A percentile compares a stretch with the other conserved stretches of the same genome.
These are phyloP conservation scores for Agarophyton chilense DNA, from an alignment of 23 red algal genomes.

Conservation along the genomic window DNA sequence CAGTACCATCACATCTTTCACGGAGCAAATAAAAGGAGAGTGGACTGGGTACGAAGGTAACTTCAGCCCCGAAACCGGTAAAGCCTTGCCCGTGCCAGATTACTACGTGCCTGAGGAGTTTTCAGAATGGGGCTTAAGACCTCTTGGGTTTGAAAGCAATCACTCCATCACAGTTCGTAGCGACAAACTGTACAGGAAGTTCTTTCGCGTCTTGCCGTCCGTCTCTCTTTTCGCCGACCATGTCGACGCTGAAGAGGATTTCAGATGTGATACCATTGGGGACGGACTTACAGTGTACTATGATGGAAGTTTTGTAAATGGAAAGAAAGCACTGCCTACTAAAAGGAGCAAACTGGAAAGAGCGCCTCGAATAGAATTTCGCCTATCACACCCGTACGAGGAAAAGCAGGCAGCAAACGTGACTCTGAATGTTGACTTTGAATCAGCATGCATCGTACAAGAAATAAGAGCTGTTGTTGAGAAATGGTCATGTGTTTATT, in stretches of 20 bases:
- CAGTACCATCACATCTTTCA: slow-evolving; percentile 27
- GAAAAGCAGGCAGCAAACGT: slow-evolving; percentile 23
- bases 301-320: slow-evolving; percentile 49
- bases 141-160: slow-evolving; percentile 71
- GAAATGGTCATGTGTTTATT: slow-evolving; percentile 58
- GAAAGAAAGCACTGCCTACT: neutral
- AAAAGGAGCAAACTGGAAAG: slow-evolving; percentile 14
- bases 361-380: slow-evolving; percentile 24
- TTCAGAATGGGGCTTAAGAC: slow-evolving; percentile 63
- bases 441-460: slow-evolving; percentile 3
- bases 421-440: slow-evolving; percentile 43
- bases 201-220: slow-evolving; percentile 59
- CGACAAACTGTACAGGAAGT: slow-evolving; percentile 51
- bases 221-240: slow-evolving; percentile 71
- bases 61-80: slow-evolving; percentile 41
- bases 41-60: slow-evolving; percentile 81
- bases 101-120: slow-evolving; percentile 77
- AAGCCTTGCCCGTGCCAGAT: slow-evolving; percentile 33
- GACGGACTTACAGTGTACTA: slow-evolving; percentile 21
- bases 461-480: slow-evolving; percentile 31
- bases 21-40: slow-evolving; percentile 60
- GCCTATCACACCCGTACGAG: slow-evolving; percentile 31
- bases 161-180: slow-evolving; percentile 69
- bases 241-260: slow-evolving; percentile 65
- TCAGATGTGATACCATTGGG: slow-evolving; percentile 16